Evolutionary conservation across 768 basidiomycete genomes (phyloP).

Genomic region (Naganishia kalamii): DNA sequence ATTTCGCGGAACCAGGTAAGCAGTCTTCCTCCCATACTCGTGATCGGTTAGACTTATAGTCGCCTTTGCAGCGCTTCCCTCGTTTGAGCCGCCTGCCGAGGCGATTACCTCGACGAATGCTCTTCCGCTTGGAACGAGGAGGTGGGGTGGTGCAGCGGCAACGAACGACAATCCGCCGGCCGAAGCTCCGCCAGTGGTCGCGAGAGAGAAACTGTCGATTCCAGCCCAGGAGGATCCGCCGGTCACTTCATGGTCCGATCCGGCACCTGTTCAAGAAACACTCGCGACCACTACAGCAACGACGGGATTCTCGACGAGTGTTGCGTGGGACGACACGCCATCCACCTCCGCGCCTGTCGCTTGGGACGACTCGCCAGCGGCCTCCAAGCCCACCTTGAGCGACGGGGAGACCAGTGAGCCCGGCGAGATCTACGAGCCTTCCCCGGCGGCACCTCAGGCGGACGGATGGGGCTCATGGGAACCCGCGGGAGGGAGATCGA

Average conservation of each 20-base stretch:
- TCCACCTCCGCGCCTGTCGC: too few species aligned
- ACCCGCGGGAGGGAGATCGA: not conserved
- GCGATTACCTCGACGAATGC: not conserved
- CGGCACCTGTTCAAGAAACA: too few species aligned
- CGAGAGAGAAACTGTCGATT: not conserved
- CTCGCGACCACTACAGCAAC: too few species aligned
- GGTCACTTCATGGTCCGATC: too few species aligned
- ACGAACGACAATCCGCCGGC: not conserved
- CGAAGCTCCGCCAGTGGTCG: not conserved
- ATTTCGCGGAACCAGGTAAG: not conserved
- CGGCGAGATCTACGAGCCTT: not conserved
- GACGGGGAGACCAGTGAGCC: not conserved
- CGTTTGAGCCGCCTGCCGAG: not conserved
- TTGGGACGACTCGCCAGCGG: too few species aligned
- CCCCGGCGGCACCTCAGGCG: not conserved
- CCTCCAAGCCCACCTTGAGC: not conserved
- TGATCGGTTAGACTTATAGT: too few species aligned
- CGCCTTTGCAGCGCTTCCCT: not conserved
- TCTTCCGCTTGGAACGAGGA: not conserved
- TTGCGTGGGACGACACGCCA: too few species aligned
- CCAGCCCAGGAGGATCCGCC: too few species aligned
- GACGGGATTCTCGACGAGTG: too few species aligned
- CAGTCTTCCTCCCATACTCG: not conserved
- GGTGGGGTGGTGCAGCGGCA: not conserved
- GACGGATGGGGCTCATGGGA: not conserved